These are phyloP conservation scores for Syncephalastrum monosporum DNA, from an alignment of 371 early-diverging fungal genomes.

Conservation along the genomic window DNA sequence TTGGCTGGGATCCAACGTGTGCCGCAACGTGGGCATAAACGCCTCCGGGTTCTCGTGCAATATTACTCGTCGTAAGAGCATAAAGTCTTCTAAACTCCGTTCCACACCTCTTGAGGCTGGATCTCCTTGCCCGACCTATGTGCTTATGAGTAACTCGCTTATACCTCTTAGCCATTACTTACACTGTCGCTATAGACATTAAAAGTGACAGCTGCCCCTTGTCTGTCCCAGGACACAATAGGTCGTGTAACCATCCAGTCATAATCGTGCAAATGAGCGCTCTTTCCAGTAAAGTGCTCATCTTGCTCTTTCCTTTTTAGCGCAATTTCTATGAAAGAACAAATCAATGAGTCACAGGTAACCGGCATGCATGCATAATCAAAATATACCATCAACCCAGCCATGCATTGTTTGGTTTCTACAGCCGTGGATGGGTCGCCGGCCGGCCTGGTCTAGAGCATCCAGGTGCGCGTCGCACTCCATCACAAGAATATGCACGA, in stretches of 20 bases:
- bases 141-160: too few species aligned
- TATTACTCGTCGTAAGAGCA: constrained; percentile 38
- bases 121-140: too few species aligned
- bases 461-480: constrained; percentile 30
- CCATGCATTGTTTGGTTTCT: constrained; percentile 25
- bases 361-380: too few species aligned
- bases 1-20: constrained; percentile 33
- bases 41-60: constrained; percentile 48
- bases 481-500: constrained; percentile 19
- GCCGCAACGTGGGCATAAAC: constrained; percentile 48
- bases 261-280: constrained; percentile 2
- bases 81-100: constrained; percentile 48
- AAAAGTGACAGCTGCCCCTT: too few species aligned
- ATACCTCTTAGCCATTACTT: too few species aligned
- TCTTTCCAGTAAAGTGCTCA: neutral
- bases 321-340: neutral
- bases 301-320: constrained; percentile 1
- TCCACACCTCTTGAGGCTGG: constrained; percentile 4
- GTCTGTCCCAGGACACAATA: too few species aligned
- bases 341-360: neutral
- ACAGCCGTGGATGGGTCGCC: constrained; percentile 37
- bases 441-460: constrained; percentile 32
- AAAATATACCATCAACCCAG: constrained; percentile 36
- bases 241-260: constrained; percentile 4
- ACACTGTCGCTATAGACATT: too few species aligned